Evolutionary conservation across 495 filamentous ascomycete species (phyloP).

Genomic region (Neurospora sp.): DNA sequence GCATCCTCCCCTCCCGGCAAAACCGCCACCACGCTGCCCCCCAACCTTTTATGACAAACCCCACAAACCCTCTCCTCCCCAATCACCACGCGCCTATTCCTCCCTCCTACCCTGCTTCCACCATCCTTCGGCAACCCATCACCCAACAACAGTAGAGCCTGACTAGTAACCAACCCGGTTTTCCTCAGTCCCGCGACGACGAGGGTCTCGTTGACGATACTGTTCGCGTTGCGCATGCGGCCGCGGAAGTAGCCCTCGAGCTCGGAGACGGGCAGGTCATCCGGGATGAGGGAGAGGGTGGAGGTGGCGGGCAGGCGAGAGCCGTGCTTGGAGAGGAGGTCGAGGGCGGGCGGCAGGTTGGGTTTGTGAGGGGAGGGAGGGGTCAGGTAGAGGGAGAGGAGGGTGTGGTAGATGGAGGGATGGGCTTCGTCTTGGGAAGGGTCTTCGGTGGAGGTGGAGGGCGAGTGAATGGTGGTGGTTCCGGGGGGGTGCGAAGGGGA

Average conservation of each 20-base stretch:
- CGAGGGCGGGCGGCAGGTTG: conserved; percentile 69
- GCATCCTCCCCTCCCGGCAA: conserved; percentile 35
- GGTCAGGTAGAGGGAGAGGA: conserved; percentile 81
- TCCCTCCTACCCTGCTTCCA: conserved; percentile 46
- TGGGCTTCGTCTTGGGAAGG: conserved; percentile 38
- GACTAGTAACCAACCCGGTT: conserved; percentile 59
- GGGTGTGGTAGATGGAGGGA: conserved; percentile 77
- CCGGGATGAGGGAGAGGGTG: conserved; percentile 77
- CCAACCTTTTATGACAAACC: conserved; percentile 85
- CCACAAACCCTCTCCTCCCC: conserved; percentile 80
- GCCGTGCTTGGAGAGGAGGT: conserved; percentile 83
- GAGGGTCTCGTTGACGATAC: conserved; percentile 62
- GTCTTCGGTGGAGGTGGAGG: conserved; percentile 34
- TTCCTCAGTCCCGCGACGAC: conserved; percentile 66
- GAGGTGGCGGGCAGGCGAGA: conserved; percentile 79
- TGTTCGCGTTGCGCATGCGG: conserved; percentile 79
- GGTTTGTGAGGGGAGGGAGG: conserved; percentile 66
- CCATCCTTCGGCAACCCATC: conserved; percentile 45
- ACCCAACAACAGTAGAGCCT: conserved; percentile 60
- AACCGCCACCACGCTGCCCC: conserved; percentile 68
- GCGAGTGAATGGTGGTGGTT: background rate
- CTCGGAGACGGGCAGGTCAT: conserved; percentile 61
- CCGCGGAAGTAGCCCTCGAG: conserved; percentile 89
- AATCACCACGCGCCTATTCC: conserved; percentile 67
- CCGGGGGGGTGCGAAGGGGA: conserved; percentile 14